Percentiles rank a stretch among this genome's conserved stretches.
phyloP scores from a whole-genome alignment of 495 filamentous ascomycete genomes.

The Neurospora sp. region DNA sequence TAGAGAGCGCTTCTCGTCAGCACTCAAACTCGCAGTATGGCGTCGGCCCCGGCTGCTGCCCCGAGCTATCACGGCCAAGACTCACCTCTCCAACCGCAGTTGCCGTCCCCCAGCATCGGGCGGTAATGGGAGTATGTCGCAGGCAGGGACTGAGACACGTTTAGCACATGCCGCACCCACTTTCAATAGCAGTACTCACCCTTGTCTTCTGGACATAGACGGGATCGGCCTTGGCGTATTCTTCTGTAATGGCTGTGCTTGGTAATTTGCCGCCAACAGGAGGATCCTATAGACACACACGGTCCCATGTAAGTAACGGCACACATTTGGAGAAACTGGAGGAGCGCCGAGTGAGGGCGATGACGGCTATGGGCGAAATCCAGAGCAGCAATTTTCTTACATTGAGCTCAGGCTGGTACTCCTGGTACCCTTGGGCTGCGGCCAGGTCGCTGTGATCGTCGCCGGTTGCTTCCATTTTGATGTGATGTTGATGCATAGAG shows the following conservation, averaged over 20 bases:
- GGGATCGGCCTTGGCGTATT: conserved; percentile 88
- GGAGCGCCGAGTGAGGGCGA: neutral
- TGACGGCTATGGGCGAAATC: neutral
- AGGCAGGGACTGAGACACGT: conserved; percentile 53
- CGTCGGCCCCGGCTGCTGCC: neutral
- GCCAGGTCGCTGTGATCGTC: conserved; percentile 42
- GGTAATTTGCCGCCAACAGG: conserved; percentile 69
- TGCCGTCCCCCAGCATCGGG: conserved; percentile 82
- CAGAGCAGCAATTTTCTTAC: conserved; percentile 30
- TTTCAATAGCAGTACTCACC: conserved; percentile 40
- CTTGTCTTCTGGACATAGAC: conserved; percentile 74
- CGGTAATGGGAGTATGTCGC: conserved; percentile 81
- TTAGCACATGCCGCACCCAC: conserved; percentile 10
- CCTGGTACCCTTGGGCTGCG: conserved; percentile 36
- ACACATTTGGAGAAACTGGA: neutral
- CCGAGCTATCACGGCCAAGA: conserved; percentile 2
- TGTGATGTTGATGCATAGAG: conserved; percentile 2
- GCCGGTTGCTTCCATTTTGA: conserved; percentile 32
- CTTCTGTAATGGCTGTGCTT: conserved; percentile 67
- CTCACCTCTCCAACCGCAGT: conserved; percentile 96
- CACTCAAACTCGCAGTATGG: neutral
- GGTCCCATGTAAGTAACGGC: conserved; percentile 1
- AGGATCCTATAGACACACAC: conserved; percentile 50
- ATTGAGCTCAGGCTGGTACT: conserved; percentile 57
- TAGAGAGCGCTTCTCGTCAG: conserved; percentile 24